Evolutionary conservation across 2,329 filamentous ascomycete genomes (phyloP).

Genomic region (Aspergillus sp.): DNA sequence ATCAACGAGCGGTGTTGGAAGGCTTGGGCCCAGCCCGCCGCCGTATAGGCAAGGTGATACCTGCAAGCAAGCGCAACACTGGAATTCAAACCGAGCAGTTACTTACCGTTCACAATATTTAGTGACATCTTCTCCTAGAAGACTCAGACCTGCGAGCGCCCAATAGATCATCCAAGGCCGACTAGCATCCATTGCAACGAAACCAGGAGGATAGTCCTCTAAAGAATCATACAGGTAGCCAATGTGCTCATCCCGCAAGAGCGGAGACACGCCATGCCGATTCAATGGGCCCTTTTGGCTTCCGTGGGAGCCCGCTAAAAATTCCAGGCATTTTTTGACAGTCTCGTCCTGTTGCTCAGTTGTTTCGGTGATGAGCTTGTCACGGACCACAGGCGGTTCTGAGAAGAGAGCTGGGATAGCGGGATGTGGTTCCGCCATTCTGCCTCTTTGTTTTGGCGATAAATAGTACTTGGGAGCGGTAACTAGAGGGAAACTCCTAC

Average conservation of each 20-base stretch:
- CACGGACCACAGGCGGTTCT: conserved; percentile 60
- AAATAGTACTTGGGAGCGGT: conserved; percentile 7
- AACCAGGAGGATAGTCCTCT: conserved; percentile 65
- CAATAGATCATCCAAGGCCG: conserved; percentile 95
- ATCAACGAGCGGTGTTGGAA: not conserved
- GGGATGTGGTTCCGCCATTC: conserved; percentile 26
- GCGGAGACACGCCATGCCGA: conserved; percentile 67
- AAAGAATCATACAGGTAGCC: conserved; percentile 51
- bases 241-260: conserved; percentile 63
- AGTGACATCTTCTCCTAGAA: conserved; percentile 72
- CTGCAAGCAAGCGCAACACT: conserved; percentile 8
- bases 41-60: not conserved
- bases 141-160: conserved; percentile 72
- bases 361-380: conserved; percentile 66
- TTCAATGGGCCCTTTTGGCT: conserved; percentile 60
- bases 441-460: conserved; percentile 9
- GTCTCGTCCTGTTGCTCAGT: conserved; percentile 69
- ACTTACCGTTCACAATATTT: conserved; percentile 63
- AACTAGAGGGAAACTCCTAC: conserved; percentile 17
- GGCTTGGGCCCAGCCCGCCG: not conserved
- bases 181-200: conserved; percentile 77
- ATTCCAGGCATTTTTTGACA: conserved; percentile 66
- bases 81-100: conserved; percentile 5
- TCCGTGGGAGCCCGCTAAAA: conserved; percentile 55
- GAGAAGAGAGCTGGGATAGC: conserved; percentile 42